Evolutionary conservation across 1,284 basidiomycete species (phyloP), one percentile per base, ranked within the genome.

Genomic region (Cystobasidium sp.): DNA sequence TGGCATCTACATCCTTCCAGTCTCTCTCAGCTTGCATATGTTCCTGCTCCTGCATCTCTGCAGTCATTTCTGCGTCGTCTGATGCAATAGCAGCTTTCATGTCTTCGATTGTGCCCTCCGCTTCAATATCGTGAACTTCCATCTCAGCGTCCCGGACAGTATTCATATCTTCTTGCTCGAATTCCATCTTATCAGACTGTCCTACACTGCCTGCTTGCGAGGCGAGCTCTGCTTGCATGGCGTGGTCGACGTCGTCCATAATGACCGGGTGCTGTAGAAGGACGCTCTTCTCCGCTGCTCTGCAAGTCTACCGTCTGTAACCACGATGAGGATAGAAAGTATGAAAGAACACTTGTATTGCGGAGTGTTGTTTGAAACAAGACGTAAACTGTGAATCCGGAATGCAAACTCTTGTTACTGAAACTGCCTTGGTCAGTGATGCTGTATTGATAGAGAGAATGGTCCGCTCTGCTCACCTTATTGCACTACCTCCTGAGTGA

Each of bases 21-120:
- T 73, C 70, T 41, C 53, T 47, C 52, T 73, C 51, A 37, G 49
- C 63, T 24, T 59, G 46, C 53, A 65, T 44, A 22, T 66, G 51
- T 16, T 55, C 63, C 53, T 71, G 69, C 43, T 71, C 69, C 51
- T 39, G 43, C 59, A 71, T 71, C 51, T 71, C 69, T 41, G 69
- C 69, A 61, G 43, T 63, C 69, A 71, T 71, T 49, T 71, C 69
- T 37, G 69, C 61, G 43, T 71, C 69, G 6, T 56, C 49, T 37
- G 22, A 16, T 14, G 44, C 64, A 22, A 71, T 59, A 22, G 69
- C 56, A n/a, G 59, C 69, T 41, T 63, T 46, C 56, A 71, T 71
- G 14, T 71, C 69, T 18, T 52, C 68, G 43, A 63, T 71, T 12
- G 44, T 63, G 46, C 44, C 47, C 22, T 71, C 69, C 10, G 58